Evolutionary conservation across 225 moss, liverwort and hornwort genomes (phyloP).

Genomic region (Marchantia polymorpha): DNA sequence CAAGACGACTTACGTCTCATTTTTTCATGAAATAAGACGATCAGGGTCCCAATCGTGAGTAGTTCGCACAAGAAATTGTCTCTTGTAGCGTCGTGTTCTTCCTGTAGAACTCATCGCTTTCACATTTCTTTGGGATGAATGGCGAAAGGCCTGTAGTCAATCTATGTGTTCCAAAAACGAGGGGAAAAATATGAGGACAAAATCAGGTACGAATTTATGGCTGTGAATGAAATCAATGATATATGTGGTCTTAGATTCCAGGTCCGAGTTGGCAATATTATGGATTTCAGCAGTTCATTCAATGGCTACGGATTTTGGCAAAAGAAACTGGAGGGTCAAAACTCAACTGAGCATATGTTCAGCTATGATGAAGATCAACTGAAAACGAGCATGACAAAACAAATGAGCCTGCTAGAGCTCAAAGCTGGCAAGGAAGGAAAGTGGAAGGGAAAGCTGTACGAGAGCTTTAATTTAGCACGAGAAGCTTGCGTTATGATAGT

Average conservation of each 20-base stretch:
- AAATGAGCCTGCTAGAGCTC: too few species aligned
- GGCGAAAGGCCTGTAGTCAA: neutral
- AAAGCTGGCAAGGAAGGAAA: too few species aligned
- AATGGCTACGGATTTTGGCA: conserved; percentile 17
- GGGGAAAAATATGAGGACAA: conserved; percentile 22
- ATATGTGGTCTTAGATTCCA: conserved; percentile 11
- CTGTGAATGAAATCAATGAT: conserved; percentile 5
- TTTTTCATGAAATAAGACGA: too few species aligned
- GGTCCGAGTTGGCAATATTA: neutral
- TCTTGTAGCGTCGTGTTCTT: neutral
- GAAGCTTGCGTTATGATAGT: too few species aligned
- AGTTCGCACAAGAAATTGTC: too few species aligned
- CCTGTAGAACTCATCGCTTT: neutral
- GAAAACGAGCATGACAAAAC: too few species aligned
- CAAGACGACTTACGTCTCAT: too few species aligned
- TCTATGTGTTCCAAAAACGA: conserved; percentile 17
- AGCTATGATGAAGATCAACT: too few species aligned
- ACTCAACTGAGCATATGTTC: neutral
- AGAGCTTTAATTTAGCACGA: too few species aligned
- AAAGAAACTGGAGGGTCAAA: neutral
- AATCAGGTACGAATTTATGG: neutral
- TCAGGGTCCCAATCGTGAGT: too few species aligned
- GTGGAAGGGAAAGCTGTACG: too few species aligned
- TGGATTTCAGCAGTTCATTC: conserved; percentile 2
- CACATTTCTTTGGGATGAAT: too few species aligned